Conservation (phyloP, 2,329 filamentous ascomycete genomes). For the Aureobasidium sp. region DNA sequence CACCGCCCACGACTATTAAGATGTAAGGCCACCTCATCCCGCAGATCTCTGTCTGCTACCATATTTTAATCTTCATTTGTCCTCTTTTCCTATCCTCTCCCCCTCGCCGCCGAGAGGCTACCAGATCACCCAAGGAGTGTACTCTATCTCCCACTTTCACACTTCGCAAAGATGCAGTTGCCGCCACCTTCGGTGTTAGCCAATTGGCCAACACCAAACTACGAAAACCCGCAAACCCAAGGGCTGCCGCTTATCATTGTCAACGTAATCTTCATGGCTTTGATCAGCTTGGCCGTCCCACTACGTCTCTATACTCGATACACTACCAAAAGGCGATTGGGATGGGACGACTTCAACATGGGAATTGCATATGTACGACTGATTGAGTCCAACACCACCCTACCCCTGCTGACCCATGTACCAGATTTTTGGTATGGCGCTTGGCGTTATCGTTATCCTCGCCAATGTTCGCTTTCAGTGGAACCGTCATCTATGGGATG, state of each 20-base stretch:
- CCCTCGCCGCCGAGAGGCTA: not conserved
- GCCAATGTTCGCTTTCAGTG: constrained; percentile 34
- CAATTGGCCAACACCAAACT: constrained; percentile 33
- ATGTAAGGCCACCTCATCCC: not conserved
- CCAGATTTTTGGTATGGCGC: constrained; percentile 19
- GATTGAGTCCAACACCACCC: not conserved
- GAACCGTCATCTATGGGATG: constrained; percentile 36
- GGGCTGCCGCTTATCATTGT: constrained; percentile 32
- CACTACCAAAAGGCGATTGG: constrained; percentile 33
- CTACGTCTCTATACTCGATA: constrained; percentile 33
- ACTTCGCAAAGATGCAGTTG: constrained; percentile 13
- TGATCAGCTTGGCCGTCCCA: constrained; percentile 29
- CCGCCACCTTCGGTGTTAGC: constrained; percentile 25
- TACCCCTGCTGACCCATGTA: not conserved
- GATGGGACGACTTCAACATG: constrained; percentile 35
- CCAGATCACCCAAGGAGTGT: not conserved
- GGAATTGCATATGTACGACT: constrained; percentile 28
- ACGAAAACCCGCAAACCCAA: constrained; percentile 31
- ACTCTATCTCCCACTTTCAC: too few species aligned
- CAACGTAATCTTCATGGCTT: constrained; percentile 29
- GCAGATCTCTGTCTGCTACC: not conserved
- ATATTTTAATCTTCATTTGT: not conserved
- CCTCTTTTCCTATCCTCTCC: not conserved
- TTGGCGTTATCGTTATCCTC: constrained; percentile 32
- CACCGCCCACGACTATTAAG: not conserved